Base-by-base conservation (phyloP, 2,329 filamentous ascomycete species). In the Nemania sp. region DNA sequence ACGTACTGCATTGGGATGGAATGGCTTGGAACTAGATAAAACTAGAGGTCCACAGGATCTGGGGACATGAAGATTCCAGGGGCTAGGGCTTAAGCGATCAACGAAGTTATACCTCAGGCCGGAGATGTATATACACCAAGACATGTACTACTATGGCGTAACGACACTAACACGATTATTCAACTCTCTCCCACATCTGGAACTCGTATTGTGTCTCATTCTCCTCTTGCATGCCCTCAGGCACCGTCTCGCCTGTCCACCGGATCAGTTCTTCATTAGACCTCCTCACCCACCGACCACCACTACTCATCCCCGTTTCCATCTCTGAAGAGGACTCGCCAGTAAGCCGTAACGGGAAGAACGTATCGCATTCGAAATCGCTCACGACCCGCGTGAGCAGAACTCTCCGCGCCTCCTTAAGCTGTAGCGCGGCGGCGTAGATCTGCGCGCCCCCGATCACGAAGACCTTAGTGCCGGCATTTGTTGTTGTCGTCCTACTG, bases 371-470 rank as follows among this genome's bases (percentile, higher is more conserved):
- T 52, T 88, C 86, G 72, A 86, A 93, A 42, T 90, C 87, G 3
- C 73, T 75, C 60, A 80, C 66, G 30, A 95, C 81, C 59, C 82
- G 79, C 45, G 90, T 94, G 60, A 93, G 74, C 56, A 94, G 71
- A 49, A 94, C 80, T 34, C 85, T 75, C 63, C 75, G 79, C 36
- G 84, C 77, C 69, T 84, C 78, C 36, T 72, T 68, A 52, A 84
- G 64, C 62, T 74, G 68, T 66, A 97, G 75, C 12, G 90, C 86
- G 19, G 86, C 81, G 33, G 76, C 77, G 72, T 97, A 99, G 61
- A 97, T 86, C 74, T 91, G 88, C 51, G 85, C 89, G 4, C 94
- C 94, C 20, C 94, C 94, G 65, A 99, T 97, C 37, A 97, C 82
- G 71, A 92, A 97, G 3, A 91, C 79, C 63, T 82, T 81, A 7